A percentile compares a stretch with the other conserved stretches of the same genome.
Conservation (phyloP, 441 rosid genomes). For the Geranium incanum region DNA sequence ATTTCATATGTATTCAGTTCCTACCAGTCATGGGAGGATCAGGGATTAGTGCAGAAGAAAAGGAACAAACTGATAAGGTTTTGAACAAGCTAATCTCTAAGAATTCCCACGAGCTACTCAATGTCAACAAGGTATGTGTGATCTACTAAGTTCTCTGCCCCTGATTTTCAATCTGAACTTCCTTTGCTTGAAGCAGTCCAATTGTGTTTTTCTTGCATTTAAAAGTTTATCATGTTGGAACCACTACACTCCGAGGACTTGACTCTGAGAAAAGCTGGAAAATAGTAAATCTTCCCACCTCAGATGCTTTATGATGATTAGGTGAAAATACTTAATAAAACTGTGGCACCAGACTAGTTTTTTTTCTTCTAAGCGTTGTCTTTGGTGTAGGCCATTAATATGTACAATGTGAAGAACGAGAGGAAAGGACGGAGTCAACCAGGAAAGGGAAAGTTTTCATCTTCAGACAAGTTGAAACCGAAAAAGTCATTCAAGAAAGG, state of each 20-base stretch:
- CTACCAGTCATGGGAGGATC: slow-evolving; percentile 66
- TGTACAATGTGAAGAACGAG: slow-evolving; percentile 75
- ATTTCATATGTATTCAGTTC: slow-evolving; percentile 37
- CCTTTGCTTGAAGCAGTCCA: not conserved
- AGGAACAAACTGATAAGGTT: slow-evolving; percentile 72
- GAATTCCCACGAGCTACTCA: slow-evolving; percentile 81
- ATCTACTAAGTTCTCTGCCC: not conserved
- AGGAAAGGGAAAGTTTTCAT: slow-evolving; percentile 27
- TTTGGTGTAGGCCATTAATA: slow-evolving; percentile 51
- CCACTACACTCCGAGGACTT: not conserved
- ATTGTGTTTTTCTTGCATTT: not conserved
- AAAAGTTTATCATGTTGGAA: not conserved
- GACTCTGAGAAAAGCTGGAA: too few relatives aligned
- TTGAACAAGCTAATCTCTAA: slow-evolving; percentile 63
- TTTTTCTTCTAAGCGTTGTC: not conserved
- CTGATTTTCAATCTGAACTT: not conserved
- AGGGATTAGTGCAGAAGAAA: slow-evolving; percentile 36
- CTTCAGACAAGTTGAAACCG: slow-evolving; percentile 55
- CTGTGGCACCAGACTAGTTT: not conserved
- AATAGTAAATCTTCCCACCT: not conserved
- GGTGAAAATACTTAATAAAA: not conserved
- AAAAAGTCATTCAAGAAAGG: slow-evolving; percentile 20
- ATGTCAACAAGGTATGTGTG: slow-evolving; percentile 58
- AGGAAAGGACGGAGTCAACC: slow-evolving; percentile 29
- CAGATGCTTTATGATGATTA: not conserved